phyloP scores from a whole-genome alignment of 2,329 filamentous ascomycete species.

The Fusarium sp. region DNA sequence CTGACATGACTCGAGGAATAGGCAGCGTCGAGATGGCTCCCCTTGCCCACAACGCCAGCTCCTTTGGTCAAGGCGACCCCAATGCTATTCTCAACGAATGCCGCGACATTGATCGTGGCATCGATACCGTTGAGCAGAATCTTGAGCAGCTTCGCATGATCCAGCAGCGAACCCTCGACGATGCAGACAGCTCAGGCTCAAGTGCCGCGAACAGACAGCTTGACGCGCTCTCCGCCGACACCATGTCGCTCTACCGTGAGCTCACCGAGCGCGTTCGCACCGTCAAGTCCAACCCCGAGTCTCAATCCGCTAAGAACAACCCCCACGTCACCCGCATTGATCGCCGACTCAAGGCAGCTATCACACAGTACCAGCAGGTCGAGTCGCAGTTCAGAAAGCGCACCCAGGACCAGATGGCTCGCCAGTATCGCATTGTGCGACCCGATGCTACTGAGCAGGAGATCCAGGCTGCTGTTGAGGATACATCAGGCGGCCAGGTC shows the following conservation, averaged over 20 bases:
- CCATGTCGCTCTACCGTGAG: constrained; percentile 82
- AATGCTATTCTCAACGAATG: constrained; percentile 87
- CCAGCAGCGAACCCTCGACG: constrained; percentile 76
- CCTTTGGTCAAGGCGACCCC: constrained; percentile 64
- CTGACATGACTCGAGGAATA: constrained; percentile 45
- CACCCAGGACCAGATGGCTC: constrained; percentile 82
- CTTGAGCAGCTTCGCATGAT: constrained; percentile 76
- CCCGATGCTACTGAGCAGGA: constrained; percentile 83
- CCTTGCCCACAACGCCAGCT: constrained; percentile 62
- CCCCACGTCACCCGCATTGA: constrained; percentile 85
- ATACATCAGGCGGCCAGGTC: constrained; percentile 76
- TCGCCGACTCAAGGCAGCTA: constrained; percentile 79
- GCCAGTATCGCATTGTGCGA: constrained; percentile 89
- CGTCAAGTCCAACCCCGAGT: constrained; percentile 84
- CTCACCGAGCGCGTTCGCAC: constrained; percentile 81
- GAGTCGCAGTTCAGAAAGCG: constrained; percentile 84
- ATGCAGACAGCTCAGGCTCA: constrained; percentile 74
- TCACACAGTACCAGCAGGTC: constrained; percentile 81
- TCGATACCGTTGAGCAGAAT: constrained; percentile 77
- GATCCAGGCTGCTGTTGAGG: constrained; percentile 78
- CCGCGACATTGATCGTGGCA: constrained; percentile 78
- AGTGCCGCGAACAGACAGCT: constrained; percentile 74
- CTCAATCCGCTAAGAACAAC: constrained; percentile 75
- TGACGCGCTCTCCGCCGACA: constrained; percentile 77
- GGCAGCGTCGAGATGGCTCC: constrained; percentile 76